Evolutionary conservation across 345 rosid genomes (phyloP), one percentile per base, ranked within the genome.

Genomic region (Raphanus raphanistrum): DNA sequence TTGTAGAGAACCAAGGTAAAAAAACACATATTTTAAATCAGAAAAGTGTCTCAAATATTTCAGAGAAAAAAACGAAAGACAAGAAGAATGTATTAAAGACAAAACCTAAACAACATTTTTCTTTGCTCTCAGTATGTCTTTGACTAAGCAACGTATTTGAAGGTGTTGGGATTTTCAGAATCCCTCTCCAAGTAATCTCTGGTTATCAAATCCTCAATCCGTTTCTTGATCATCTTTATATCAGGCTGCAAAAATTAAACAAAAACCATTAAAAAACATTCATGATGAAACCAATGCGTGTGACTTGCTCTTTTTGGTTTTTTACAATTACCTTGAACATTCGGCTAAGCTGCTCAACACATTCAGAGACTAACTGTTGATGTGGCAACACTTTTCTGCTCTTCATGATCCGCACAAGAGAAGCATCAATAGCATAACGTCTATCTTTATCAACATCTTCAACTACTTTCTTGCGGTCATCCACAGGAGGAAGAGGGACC

Each of bases 371-470:
- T 29, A 95, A 66, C 62, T 88, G 94, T 65, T 90, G 98, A 81
- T 90, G 90, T n/a, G 86, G 84, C 87, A 90, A 69, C 32, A 88
- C 86, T 72, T 92, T 91, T 65, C 96, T 77, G 31, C 92, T 85
- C 90, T 95, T 95, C 99, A 92, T 95, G 72, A 92, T 95, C 63
- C 98, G 87, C 50, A 95, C 99, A 57, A 95, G 76, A 3, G 96
- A 89, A 38, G 97, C 98, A 83, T 95, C 99, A 66, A 95, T 90
- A 0, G 96, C 97, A 65, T 83, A 92, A 16, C 93, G 85, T 63
- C 97, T 81, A 67, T 88, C 98, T 83, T 91, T 95, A 57, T 92
- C 90, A 29, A 91, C 98, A 79, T 91, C 97, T 71, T 95, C 97
- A 15, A 91, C 86, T 13, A 95, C 82, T 73, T 92, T 95, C 86